These are phyloP conservation scores for Boletus sp. DNA, from an alignment of 768 basidiomycete species.

Conservation along the genomic window DNA sequence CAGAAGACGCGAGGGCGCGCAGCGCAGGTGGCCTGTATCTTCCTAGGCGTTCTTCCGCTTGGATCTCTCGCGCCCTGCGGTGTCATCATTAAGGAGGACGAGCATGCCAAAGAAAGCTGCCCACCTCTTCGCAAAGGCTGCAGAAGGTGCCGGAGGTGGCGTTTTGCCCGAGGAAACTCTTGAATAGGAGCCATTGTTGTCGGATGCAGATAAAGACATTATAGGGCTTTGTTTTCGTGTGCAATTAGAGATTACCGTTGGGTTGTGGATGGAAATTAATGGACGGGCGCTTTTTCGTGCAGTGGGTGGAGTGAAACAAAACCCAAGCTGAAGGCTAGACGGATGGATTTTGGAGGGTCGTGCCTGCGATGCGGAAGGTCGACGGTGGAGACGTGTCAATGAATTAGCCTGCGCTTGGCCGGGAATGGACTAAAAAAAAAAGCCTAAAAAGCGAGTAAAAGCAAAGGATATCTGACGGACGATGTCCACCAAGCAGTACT, in stretches of 20 bases:
- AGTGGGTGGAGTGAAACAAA: constrained; percentile 24
- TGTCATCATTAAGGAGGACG: constrained; percentile 13
- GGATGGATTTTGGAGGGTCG: constrained; percentile 22
- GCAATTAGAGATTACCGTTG: constrained; percentile 78
- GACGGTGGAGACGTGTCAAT: constrained; percentile 19
- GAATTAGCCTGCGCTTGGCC: constrained; percentile 33
- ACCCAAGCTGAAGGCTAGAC: constrained; percentile 16
- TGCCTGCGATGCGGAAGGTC: constrained; percentile 27
- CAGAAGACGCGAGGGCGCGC: constrained; percentile 60
- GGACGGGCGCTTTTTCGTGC: constrained; percentile 31
- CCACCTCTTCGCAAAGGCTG: constrained; percentile 85
- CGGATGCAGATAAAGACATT: constrained; percentile 89
- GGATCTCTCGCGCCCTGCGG: constrained; percentile 77
- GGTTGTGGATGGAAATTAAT: constrained; percentile 36
- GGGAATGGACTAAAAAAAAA: constrained; percentile 23
- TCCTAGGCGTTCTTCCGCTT: constrained; percentile 67
- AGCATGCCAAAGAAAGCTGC: constrained; percentile 21
- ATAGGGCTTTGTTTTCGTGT: constrained; percentile 53
- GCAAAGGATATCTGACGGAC: constrained; percentile 33
- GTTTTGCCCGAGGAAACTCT: constrained; percentile 85
- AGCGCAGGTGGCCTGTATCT: constrained; percentile 83
- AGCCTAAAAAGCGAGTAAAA: constrained; percentile 20
- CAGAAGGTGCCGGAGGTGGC: constrained; percentile 85
- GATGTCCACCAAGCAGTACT: constrained; percentile 31
- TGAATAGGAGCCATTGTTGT: constrained; percentile 78